Evolutionary conservation across 73 alveolate genomes (phyloP).

Genomic region (Urostyla sp.): DNA sequence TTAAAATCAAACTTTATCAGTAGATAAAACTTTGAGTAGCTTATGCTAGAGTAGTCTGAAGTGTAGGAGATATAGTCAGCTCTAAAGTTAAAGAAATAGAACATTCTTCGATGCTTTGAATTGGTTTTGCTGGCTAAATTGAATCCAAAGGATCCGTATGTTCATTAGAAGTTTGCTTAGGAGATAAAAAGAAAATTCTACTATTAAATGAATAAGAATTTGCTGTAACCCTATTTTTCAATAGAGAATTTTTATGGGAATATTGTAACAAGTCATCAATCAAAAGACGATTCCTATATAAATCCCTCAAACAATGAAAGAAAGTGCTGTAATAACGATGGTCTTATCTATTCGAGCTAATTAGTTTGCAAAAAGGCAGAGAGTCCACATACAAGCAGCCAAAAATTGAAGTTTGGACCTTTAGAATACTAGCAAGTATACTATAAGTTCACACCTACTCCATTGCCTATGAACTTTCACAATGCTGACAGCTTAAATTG

Average conservation of each 20-base stretch:
- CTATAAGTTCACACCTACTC: constrained; percentile 36
- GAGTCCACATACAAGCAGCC: not conserved
- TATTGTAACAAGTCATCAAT: not conserved
- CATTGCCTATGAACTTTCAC: too few species aligned
- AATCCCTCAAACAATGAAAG: not conserved
- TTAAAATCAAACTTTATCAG: not conserved
- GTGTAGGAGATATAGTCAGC: not conserved
- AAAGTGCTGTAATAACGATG: constrained; percentile 21
- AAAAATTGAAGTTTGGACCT: not conserved
- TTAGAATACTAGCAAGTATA: constrained; percentile 20
- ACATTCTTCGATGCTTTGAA: constrained; percentile 36
- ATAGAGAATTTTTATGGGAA: constrained; percentile 26
- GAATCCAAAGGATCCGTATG: constrained; percentile 13
- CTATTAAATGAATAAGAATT: constrained; percentile 30
- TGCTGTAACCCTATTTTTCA: constrained; percentile 21
- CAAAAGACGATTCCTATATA: not conserved
- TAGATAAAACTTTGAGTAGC: constrained; percentile 12
- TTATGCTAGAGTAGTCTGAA: constrained; percentile 12
- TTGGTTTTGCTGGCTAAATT: constrained; percentile 5
- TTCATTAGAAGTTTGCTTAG: constrained; percentile 39
- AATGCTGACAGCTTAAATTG: too few species aligned
- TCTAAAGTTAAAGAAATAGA: constrained; percentile 28
- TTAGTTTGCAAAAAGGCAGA: not conserved
- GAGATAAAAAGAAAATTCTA: constrained; percentile 35
- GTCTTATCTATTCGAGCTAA: constrained; percentile 10